A percentile compares a stretch with the other conserved stretches of the same genome.
Conservation (phyloP, 768 basidiomycete genomes). For the Lactarius quietus region DNA sequence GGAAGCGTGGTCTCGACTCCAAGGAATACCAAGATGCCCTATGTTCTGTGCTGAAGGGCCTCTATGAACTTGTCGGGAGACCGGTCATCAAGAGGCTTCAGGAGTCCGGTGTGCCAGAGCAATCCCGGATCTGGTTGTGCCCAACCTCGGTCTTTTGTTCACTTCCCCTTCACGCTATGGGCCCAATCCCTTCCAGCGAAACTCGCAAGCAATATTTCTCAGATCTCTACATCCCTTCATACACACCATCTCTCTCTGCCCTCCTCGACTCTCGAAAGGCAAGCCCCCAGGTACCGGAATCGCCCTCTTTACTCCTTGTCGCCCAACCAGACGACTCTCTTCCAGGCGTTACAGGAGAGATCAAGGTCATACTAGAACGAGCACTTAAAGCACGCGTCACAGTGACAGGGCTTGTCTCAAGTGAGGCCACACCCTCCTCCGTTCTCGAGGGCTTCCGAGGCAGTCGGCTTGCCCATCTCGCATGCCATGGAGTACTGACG, state of each 20-base stretch:
- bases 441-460: not conserved
- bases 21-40: not conserved
- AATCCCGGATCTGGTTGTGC: conserved; percentile 8
- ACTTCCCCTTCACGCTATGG: conserved; percentile 14
- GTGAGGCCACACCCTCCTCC: not conserved
- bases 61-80: not conserved
- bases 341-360: not conserved
- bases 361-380: not conserved
- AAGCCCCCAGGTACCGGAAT: not conserved
- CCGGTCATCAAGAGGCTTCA: not conserved
- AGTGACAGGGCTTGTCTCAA: not conserved
- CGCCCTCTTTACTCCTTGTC: conserved; percentile 4
- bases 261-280: conserved; percentile 6
- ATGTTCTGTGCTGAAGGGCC: not conserved
- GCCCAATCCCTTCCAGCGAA: not conserved
- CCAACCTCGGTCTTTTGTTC: conserved; percentile 2
- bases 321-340: not conserved
- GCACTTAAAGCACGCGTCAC: not conserved
- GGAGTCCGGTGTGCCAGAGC: not conserved
- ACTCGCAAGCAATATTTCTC: conserved; percentile 1
- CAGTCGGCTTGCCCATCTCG: not conserved
- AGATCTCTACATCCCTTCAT: conserved; percentile 6
- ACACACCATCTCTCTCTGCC: conserved; percentile 1
- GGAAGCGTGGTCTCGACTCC: not conserved
- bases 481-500: conserved; percentile 3